Evolutionary conservation across 345 rosid genomes (phyloP), one percentile per base, ranked within the genome.

Genomic region (Lenwebbia sp.): DNA sequence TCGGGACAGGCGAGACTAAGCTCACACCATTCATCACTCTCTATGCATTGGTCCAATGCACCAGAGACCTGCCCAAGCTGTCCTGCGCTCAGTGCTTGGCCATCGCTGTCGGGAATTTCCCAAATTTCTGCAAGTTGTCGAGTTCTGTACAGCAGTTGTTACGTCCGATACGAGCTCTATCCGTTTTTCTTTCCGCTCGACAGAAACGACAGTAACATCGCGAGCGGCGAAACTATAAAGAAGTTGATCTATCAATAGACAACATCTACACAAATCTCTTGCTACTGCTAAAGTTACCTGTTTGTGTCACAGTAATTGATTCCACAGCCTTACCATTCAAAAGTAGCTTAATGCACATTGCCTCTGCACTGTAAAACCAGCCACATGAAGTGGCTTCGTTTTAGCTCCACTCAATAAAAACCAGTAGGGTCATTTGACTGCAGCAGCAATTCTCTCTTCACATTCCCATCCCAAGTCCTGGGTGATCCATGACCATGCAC

Each of bases 31-130:
- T 94, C 53, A 75, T 87, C 84, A 95, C 95, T 22, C 87, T 94
- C 11, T 93, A 95, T 84, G 98, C 93, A 22, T 88, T 95, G 92
- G 95, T 90, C 75, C 95, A 94, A 81, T 95, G 98, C 88, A 92
- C 93, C 21, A 92, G 95, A 84, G 98, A 96, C 89, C 86, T 94
- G n/a, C 33, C 91, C 50, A 85, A 55, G n/a, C 15, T 92, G 33
- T 91, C 91, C 51, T 95, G 98, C 82, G 95, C 96, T 85, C 98
- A 94, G 89, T 95, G 98, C 89, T 58, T 96, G 41, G 95, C 96
- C 15, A 92, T 90, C 82, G 94, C 95, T 5, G 92, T 93, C 2
- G 89, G 87, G 58, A 94, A 92, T 62, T 94, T 94, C 90, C 89
- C 90, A 17, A 87, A 70, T 33, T 30, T 93, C 82, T 94, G 98